These are phyloP conservation scores for Musa balbisiana DNA, from an alignment of 202 grass and related monocot species.

Conservation along the genomic window DNA sequence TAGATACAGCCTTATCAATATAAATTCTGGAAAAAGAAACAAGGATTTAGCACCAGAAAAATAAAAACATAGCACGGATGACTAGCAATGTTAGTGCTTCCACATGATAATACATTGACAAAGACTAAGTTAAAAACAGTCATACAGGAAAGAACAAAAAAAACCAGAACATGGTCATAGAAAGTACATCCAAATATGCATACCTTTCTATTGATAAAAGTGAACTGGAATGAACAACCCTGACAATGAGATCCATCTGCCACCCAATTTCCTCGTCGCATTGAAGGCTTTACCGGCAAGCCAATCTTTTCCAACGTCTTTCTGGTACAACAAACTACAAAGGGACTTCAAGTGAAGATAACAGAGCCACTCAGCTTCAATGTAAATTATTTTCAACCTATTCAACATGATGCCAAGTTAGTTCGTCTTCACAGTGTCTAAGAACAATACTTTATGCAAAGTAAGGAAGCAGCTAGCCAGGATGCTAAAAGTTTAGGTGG, in stretches of 20 bases:
- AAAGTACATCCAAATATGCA: neutral
- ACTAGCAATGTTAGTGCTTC: neutral
- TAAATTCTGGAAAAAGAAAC: neutral
- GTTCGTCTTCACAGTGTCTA: no score
- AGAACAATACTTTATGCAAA: no score
- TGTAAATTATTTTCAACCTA: no score
- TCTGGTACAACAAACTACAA: neutral
- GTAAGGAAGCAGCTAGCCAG: no score
- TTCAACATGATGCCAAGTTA: no score
- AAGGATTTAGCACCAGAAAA: conserved; percentile 1
- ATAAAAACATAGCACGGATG: neutral
- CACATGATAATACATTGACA: neutral
- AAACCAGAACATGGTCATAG: neutral
- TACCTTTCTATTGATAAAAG: conserved; percentile 84
- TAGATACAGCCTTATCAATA: neutral
- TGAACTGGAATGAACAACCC: conserved; percentile 67
- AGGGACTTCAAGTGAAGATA: no score
- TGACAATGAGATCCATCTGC: conserved; percentile 83
- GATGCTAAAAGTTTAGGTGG: no score
- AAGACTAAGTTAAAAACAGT: neutral
- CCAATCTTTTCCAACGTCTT: conserved; percentile 80
- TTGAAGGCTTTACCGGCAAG: conserved; percentile 57
- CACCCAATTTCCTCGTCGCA: conserved; percentile 78
- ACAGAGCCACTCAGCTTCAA: no score
- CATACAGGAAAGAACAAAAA: neutral